These are phyloP conservation scores for Ceratocystis ficicola DNA, from an alignment of 2,329 filamentous ascomycete genomes.

Conservation along the genomic window DNA sequence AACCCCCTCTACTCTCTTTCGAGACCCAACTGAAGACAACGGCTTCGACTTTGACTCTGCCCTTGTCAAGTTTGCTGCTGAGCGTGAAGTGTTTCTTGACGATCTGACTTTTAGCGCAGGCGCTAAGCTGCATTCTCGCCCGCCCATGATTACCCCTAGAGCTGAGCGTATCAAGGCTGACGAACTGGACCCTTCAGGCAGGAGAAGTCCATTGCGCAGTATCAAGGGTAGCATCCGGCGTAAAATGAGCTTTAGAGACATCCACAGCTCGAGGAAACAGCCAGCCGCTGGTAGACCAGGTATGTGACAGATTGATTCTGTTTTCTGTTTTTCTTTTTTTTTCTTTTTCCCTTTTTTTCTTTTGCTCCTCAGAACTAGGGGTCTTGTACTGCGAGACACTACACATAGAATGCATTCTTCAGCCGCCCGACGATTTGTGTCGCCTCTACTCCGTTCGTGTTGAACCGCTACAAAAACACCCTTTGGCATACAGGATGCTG, in stretches of 20 bases:
- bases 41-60: slow-evolving; percentile 93
- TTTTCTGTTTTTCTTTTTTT: slow-evolving; percentile 5
- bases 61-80: slow-evolving; percentile 85
- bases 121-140: slow-evolving; percentile 56
- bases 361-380: background rate
- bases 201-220: slow-evolving; percentile 45
- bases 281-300: slow-evolving; percentile 62
- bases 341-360: background rate
- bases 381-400: background rate
- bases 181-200: slow-evolving; percentile 44
- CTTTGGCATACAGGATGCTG: background rate
- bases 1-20: slow-evolving; percentile 31
- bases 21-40: slow-evolving; percentile 23
- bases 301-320: slow-evolving; percentile 29
- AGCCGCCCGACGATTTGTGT: background rate
- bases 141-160: slow-evolving; percentile 63
- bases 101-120: slow-evolving; percentile 83
- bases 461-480: background rate
- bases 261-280: slow-evolving; percentile 88
- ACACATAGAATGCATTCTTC: background rate
- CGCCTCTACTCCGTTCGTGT: background rate
- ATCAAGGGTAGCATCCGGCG: slow-evolving; percentile 78
- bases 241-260: slow-evolving; percentile 84
- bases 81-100: slow-evolving; percentile 84
- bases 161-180: slow-evolving; percentile 72